These are phyloP conservation scores for Ustulina deusta DNA, from an alignment of 2,329 filamentous ascomycete genomes.

Conservation along the genomic window DNA sequence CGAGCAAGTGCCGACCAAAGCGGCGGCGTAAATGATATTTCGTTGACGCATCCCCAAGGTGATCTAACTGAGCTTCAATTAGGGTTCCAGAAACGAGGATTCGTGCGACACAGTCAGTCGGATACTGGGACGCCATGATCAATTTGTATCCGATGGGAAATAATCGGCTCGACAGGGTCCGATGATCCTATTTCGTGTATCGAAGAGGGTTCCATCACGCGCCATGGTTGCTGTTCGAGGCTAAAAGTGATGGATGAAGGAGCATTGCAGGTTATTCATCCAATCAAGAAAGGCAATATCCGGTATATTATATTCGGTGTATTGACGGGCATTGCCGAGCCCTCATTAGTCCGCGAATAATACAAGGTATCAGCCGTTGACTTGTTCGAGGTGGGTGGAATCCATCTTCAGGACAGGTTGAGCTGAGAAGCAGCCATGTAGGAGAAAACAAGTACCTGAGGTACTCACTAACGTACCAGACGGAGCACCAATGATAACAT, in stretches of 20 bases:
- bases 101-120: background rate
- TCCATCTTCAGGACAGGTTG: no score
- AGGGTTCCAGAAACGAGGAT: background rate
- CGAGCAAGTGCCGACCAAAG: constrained; percentile 35
- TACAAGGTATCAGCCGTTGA: background rate
- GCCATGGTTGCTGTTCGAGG: constrained; percentile 20
- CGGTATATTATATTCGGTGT: background rate
- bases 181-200: constrained; percentile 22
- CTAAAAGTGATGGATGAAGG: constrained; percentile 17
- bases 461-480: no score
- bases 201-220: background rate
- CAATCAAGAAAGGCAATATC: background rate
- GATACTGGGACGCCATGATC: background rate
- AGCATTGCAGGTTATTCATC: background rate
- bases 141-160: constrained; percentile 11
- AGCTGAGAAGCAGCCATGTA: no score
- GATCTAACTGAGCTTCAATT: background rate
- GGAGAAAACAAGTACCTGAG: no score
- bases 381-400: background rate
- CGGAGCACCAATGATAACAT: no score
- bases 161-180: constrained; percentile 18
- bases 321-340: background rate
- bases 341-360: background rate
- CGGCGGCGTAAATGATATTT: constrained; percentile 14
- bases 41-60: constrained; percentile 21